phyloP scores from a whole-genome alignment of 176 grass and related monocot species.

The Eleusine indica region DNA sequence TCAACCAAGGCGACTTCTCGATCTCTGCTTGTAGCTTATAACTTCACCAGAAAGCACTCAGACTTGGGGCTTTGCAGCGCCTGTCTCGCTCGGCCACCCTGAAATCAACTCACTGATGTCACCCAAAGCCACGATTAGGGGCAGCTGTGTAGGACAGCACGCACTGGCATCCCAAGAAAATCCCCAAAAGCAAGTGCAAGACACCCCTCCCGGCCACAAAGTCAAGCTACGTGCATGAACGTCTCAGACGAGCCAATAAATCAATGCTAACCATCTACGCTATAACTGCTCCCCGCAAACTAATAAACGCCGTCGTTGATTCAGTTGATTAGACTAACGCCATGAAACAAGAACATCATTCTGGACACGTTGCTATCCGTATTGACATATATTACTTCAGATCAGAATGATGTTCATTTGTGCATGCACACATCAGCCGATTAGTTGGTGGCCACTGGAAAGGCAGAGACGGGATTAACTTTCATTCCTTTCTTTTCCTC shows the following conservation, averaged over 20 bases:
- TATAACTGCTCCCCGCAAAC: background rate
- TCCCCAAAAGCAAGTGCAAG: background rate
- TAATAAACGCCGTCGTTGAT: background rate
- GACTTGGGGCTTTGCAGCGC: background rate
- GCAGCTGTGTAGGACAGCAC: background rate
- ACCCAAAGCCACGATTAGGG: background rate
- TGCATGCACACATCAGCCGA: slow-evolving; percentile 7
- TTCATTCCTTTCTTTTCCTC: background rate
- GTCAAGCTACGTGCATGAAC: slow-evolving; percentile 38
- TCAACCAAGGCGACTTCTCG: background rate
- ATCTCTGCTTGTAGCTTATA: too few species aligned
- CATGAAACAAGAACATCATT: background rate
- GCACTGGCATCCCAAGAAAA: background rate
- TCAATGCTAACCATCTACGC: background rate
- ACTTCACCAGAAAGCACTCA: background rate
- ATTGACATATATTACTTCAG: background rate
- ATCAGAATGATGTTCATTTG: background rate
- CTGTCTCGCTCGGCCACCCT: slow-evolving; percentile 21
- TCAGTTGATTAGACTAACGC: background rate
- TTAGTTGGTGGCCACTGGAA: background rate
- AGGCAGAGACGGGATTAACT: slow-evolving; percentile 15
- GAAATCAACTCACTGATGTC: slow-evolving; percentile 49
- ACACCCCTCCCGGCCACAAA: slow-evolving; percentile 11
- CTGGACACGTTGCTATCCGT: background rate
- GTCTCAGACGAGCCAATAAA: slow-evolving; percentile 8